Evolutionary conservation across 495 filamentous ascomycete species (phyloP).

Genomic region (Penicillium samsonianum): DNA sequence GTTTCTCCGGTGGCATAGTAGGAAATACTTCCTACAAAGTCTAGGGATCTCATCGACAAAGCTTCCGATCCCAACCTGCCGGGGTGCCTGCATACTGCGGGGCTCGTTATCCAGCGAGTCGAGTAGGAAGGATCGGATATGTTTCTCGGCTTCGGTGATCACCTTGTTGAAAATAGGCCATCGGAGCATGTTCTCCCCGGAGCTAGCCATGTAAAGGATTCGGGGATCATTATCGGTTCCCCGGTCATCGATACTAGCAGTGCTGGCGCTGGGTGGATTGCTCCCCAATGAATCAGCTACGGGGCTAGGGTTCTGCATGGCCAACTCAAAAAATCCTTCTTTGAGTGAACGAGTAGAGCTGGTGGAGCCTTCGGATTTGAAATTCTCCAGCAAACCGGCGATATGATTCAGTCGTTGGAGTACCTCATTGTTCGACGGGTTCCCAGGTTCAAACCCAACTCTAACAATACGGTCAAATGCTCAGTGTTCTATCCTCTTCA

Average conservation of each 20-base stretch:
- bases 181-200: constrained; percentile 32
- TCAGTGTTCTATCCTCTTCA: constrained; percentile 2
- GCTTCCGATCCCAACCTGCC: constrained; percentile 17
- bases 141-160: constrained; percentile 26
- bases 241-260: constrained; percentile 20
- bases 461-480: constrained; percentile 14
- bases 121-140: constrained; percentile 30
- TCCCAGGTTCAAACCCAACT: constrained; percentile 16
- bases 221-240: constrained; percentile 25
- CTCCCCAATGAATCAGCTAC: constrained; percentile 18
- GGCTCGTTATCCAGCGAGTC: constrained; percentile 26
- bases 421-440: constrained; percentile 26
- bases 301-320: constrained; percentile 21
- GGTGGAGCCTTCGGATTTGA: constrained; percentile 25
- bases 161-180: constrained; percentile 30
- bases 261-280: constrained; percentile 10
- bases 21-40: constrained; percentile 24
- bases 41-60: constrained; percentile 24
- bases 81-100: constrained; percentile 10
- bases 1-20: constrained; percentile 23
- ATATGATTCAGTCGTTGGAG: constrained; percentile 27
- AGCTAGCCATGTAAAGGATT: constrained; percentile 27
- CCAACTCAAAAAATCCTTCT: constrained; percentile 22
- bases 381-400: constrained; percentile 26
- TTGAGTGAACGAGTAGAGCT: constrained; percentile 22